Evolutionary conservation across 2,329 filamentous ascomycete species (phyloP).

Genomic region (Fusarium palustre): DNA sequence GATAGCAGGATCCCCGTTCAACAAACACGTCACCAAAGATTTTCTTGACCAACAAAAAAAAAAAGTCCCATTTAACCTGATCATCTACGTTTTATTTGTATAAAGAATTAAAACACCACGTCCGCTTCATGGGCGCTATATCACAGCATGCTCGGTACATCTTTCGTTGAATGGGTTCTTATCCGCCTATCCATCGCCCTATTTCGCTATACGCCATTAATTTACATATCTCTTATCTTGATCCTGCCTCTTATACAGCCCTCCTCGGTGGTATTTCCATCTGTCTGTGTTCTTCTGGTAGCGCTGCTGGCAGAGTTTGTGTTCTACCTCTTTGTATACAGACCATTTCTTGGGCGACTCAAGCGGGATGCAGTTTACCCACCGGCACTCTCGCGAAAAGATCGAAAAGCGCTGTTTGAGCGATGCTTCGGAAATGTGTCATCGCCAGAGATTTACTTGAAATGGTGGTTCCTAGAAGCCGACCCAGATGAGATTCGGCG

Average conservation of each 20-base stretch:
- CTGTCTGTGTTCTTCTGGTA: constrained; percentile 40
- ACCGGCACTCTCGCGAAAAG: constrained; percentile 55
- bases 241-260: constrained; percentile 38
- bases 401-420: constrained; percentile 67
- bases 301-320: constrained; percentile 56
- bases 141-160: constrained; percentile 53
- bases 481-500: constrained; percentile 66
- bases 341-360: constrained; percentile 57
- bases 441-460: constrained; percentile 67
- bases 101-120: neutral
- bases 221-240: constrained; percentile 52
- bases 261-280: constrained; percentile 23
- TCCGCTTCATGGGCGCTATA: constrained; percentile 1
- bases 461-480: constrained; percentile 74
- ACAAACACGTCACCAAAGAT: constrained; percentile 33
- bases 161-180: constrained; percentile 55
- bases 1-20: constrained; percentile 23
- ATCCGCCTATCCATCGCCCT: constrained; percentile 59
- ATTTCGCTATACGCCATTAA: constrained; percentile 58
- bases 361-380: constrained; percentile 56
- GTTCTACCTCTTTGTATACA: constrained; percentile 59
- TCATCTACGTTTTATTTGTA: neutral
- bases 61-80: neutral
- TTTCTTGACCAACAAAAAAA: neutral
- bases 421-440: constrained; percentile 66